Percentiles rank a stretch among this genome's conserved stretches.
phyloP scores from a whole-genome alignment of 306 rosid species.

The Biancaea sappan region DNA sequence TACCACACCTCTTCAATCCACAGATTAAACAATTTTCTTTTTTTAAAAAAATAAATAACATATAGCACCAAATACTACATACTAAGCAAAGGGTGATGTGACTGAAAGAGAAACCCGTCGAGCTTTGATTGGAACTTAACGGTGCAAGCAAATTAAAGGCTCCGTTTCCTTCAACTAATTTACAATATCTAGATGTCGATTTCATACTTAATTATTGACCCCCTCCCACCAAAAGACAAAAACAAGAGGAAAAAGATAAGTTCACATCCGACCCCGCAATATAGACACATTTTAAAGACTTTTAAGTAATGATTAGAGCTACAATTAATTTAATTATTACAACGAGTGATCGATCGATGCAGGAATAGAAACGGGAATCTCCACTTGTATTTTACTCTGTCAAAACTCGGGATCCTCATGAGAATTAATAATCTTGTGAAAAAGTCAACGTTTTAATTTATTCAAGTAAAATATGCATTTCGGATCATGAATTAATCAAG shows the following conservation, averaged over 20 bases:
- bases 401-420: neutral
- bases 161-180: neutral
- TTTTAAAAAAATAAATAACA: too few species aligned
- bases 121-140: neutral
- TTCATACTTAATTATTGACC: neutral
- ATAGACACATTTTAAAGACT: neutral
- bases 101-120: neutral
- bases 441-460: neutral
- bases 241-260: neutral
- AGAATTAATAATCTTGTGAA: neutral
- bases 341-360: too few species aligned
- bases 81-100: neutral
- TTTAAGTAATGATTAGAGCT: neutral
- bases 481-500: neutral
- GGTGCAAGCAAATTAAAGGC: neutral
- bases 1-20: too few species aligned
- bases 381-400: neutral
- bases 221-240: neutral
- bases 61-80: neutral
- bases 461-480: too few species aligned
- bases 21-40: too few species aligned
- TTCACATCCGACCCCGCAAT: neutral
- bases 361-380: neutral
- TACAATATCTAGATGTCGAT: neutral
- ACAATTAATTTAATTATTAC: neutral